Base-by-base conservation (phyloP, 192 early-diverging fungal species). In the Entomortierella chlamydospora region DNA sequence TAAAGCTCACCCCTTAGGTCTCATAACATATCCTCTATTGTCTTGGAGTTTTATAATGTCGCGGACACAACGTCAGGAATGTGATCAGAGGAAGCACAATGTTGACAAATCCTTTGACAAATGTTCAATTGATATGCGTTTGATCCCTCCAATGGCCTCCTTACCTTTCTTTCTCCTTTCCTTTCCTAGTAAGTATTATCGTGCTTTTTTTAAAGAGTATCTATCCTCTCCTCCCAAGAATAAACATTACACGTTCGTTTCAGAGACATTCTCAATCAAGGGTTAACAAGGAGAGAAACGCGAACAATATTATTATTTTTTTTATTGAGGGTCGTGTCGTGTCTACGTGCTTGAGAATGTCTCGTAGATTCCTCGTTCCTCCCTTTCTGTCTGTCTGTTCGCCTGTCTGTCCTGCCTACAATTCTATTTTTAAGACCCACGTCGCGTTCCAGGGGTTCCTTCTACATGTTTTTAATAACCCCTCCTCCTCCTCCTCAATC, bases 11-110 rank as follows among this genome's bases (percentile, higher is more conserved):
- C 41, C 37, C 58, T 20, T 43, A 43, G 33, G 47, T 52, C 61
- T 64, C 26, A 37, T n/a, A 30, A 20, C 49, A 4, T 22, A 8
- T n/a, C 9, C n/a, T 10, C 20, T 51, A n/a, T 47, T 29, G n/a
- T 26, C 41, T 33, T 39, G 5, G 7, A 52, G 61, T 28, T 64
- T 53, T 25, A 64, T n/a, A 52, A 64, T 64, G 61, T 64, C 22
- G 61, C 50, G 53, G 61, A 64, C 33, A 51, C 61, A 64, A 49
- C n/a, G 49, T 43, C 20, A 37, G 61, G 61, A 64, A 64, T 64
- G 61, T 47, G 26, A 28, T 17, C 49, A 51, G 29, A 61, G 43
- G 43, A 10, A 43, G 12, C 4, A 37, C 1, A 58, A 6, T 37
- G 34, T 39, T 5, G 13, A 54, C n/a, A 54, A 54, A 54, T 25